phyloP scores from a whole-genome alignment of 345 rosid species.

The Dipteronia sinensis region DNA sequence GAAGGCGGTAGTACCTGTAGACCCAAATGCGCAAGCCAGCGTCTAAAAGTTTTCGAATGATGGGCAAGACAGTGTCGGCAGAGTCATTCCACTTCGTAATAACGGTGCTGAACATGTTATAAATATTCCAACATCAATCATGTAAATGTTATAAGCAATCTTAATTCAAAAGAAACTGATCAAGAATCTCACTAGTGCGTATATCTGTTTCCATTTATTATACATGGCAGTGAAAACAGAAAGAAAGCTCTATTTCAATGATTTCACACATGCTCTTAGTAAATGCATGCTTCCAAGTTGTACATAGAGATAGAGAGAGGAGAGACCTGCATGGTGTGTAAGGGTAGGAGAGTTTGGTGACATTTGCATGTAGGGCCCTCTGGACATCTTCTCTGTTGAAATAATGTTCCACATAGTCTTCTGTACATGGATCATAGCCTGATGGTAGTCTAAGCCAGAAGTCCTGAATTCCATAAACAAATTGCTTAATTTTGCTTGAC shows the following conservation, averaged over 20 bases:
- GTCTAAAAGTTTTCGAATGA: slow-evolving; percentile 50
- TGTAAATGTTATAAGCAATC: no score
- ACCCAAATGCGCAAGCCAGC: slow-evolving; percentile 77
- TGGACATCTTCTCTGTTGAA: slow-evolving; percentile 79
- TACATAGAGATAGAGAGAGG: background rate
- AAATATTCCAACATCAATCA: no score
- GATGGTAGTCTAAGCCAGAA: slow-evolving; percentile 50
- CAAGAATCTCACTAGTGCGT: background rate
- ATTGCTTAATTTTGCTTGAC: no score
- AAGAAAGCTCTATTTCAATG: slow-evolving; percentile 2
- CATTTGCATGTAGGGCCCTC: slow-evolving; percentile 66
- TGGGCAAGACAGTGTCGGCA: slow-evolving; percentile 50
- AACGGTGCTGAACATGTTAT: slow-evolving; percentile 28
- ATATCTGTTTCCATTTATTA: background rate
- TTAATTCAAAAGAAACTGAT: background rate
- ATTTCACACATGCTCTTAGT: slow-evolving; percentile 10
- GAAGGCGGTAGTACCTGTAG: slow-evolving; percentile 55
- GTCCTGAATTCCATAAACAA: slow-evolving; percentile 40
- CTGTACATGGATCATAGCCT: slow-evolving; percentile 79
- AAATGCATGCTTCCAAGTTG: no score
- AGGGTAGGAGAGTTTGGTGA: slow-evolving; percentile 60
- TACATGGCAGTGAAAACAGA: no score
- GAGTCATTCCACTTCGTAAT: slow-evolving; percentile 56
- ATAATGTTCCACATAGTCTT: slow-evolving; percentile 46
- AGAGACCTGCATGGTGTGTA: slow-evolving; percentile 63